Base-by-base conservation (phyloP, 805 yeast genomes). In the Pichia eremophila region DNA sequence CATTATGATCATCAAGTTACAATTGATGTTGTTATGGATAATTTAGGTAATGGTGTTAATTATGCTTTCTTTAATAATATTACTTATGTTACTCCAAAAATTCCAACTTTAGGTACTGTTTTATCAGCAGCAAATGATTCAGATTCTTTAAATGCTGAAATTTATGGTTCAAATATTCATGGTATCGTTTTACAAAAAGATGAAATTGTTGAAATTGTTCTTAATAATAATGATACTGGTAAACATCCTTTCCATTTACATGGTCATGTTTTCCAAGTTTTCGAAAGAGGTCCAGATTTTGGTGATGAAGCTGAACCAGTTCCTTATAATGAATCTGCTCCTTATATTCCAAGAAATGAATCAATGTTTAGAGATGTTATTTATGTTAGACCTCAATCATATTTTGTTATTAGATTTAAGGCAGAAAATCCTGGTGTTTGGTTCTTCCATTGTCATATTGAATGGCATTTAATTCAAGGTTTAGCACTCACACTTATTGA, bases 361-460 rank as follows among this genome's bases (percentile, higher is more conserved):
- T 98, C 99, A 52, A 76, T 85, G 81, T 69, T 78, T 50, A 82
- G 99, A 71, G 99, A 93, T 64, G 78, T 85, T 10, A 69, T 84
- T 11, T 83, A 80, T 58, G 86, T 85, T 42, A 77, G 80, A 62
- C 89, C 95, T 28, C 85, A 85, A 62, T 89, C 96, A 2, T 82
- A 86, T 70, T 75, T 89, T 60, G 90, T 87, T 32, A 61, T 91
- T 53, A 78, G 98, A 63, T 91, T 89, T 74, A 78, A 77, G 61
- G 95, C 98, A 46, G 82, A 85, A 64, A 93, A 93, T 66, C 99
- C 98, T 32, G 99, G 99, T 72, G 90, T 90, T 40, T 91, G 98
- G 99, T 78, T 82, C 66, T 93, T 93, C 95, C 99, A 91, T 71
- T 91, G 99, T 69, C 99, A 91, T 66, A 85, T 93, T 60, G 98